A percentile compares a stretch with the other conserved stretches of the same genome.
Conservation (phyloP, 768 basidiomycete genomes). For the Pleurotus sapidus region DNA sequence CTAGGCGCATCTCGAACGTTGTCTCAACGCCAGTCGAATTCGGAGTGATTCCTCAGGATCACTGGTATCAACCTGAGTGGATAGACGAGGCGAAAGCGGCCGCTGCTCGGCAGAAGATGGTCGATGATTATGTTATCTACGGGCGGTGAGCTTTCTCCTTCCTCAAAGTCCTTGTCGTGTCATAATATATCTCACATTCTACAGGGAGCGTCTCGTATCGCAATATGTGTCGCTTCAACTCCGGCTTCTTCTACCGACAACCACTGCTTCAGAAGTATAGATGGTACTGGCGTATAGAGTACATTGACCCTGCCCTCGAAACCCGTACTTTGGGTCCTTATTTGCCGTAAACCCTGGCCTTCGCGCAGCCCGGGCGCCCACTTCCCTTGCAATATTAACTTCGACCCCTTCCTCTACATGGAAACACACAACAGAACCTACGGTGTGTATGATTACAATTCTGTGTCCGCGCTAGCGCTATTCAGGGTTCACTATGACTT, state of each 20-base stretch:
- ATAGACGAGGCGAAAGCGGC: conserved; percentile 72
- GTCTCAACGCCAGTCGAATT: conserved; percentile 35
- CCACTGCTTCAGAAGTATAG: conserved; percentile 70
- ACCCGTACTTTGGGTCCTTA: no score
- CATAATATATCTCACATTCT: not conserved
- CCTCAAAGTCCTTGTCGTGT: not conserved
- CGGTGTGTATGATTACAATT: conserved; percentile 22
- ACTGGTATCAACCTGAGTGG: conserved; percentile 79
- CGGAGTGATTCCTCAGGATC: conserved; percentile 63
- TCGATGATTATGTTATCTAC: conserved; percentile 41
- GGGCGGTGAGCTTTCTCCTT: conserved; percentile 28
- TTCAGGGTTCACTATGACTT: conserved; percentile 73
- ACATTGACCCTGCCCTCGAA: conserved; percentile 20
- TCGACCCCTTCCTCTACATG: conserved; percentile 84
- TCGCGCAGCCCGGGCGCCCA: conserved; percentile 64
- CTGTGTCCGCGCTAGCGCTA: not conserved
- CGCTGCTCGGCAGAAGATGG: conserved; percentile 56
- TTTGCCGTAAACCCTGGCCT: no score
- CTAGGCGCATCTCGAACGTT: not conserved
- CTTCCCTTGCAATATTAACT: conserved; percentile 71
- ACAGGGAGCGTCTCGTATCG: conserved; percentile 45
- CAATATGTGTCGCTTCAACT: conserved; percentile 96
- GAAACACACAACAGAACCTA: conserved; percentile 55
- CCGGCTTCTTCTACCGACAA: conserved; percentile 86
- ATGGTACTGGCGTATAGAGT: conserved; percentile 94